These are phyloP conservation scores for Tothia fuscella DNA, from an alignment of 2,329 filamentous ascomycete genomes.

Conservation along the genomic window DNA sequence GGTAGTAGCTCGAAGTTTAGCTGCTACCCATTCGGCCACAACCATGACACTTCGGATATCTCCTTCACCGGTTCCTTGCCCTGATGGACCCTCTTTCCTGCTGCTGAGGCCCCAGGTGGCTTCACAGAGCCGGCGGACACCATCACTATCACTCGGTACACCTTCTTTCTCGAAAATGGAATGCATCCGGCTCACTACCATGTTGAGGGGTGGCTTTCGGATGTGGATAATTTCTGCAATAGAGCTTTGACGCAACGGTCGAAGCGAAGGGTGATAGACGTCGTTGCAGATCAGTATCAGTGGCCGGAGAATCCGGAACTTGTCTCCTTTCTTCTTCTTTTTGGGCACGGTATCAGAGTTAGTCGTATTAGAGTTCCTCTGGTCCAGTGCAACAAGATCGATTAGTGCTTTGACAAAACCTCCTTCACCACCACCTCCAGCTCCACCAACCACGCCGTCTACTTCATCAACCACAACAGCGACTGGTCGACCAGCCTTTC, in stretches of 20 bases:
- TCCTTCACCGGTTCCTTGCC: constrained; percentile 52
- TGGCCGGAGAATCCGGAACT: constrained; percentile 76
- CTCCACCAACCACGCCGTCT: constrained; percentile 79
- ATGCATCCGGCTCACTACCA: constrained; percentile 71
- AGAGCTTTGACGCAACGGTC: constrained; percentile 70
- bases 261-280: constrained; percentile 80
- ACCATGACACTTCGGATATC: constrained; percentile 78
- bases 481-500: constrained; percentile 70
- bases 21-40: constrained; percentile 75
- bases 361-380: constrained; percentile 53
- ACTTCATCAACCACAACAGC: constrained; percentile 96
- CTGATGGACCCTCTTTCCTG: constrained; percentile 46
- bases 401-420: constrained; percentile 93
- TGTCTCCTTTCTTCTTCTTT: constrained; percentile 67
- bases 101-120: constrained; percentile 68
- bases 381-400: constrained; percentile 74
- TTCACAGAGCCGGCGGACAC: constrained; percentile 73
- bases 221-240: constrained; percentile 88
- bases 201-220: constrained; percentile 75
- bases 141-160: constrained; percentile 78
- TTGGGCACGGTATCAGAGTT: constrained; percentile 17
- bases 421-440: constrained; percentile 60
- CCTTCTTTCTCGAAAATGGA: constrained; percentile 79
- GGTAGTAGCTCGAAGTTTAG: constrained; percentile 44
- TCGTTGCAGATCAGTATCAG: constrained; percentile 96